Evolutionary conservation across 441 rosid species (phyloP), one percentile per base, ranked within the genome.

Genomic region (Erodium moschatum): DNA sequence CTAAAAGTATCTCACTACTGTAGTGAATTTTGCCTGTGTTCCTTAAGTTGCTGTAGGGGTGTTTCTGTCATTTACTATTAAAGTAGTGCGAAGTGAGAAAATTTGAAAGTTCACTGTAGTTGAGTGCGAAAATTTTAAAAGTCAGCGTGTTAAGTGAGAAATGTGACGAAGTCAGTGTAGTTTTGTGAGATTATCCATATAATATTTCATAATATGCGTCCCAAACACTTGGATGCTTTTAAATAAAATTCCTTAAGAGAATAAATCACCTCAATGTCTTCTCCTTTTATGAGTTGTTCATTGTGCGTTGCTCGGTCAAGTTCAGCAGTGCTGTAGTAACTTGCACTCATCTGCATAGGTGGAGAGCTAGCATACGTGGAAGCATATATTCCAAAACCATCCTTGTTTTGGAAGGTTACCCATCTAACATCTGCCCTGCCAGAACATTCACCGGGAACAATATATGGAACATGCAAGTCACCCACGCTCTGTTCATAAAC

Each of bases 371-470:
- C 92, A 67, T 83, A 89, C 13, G 70, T 74, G 40, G 99, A 94
- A 65, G 94, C 96, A 69, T 88, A 94, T 64, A 94, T 77, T 74
- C 99, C 99, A 61, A 78, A 69, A 21, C 93, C 93, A 58, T 89
- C 89, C 63, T 80, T 82, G 83, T 89, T 77, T 79, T 69, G 81
- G 71, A 89, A 89, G 42, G 92, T 85, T 56, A 84, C 91, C 97
- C 99, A 94, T 73, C 97, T 87, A 73, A 94, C 91, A 86, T 94
- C 97, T 67, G 97, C 87, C 75, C 94, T 87, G 35, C 97, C 99
- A 1, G 87, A 86, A 61, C 85, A 83, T 81, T 94, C 97, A 69
- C 87, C 92, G 21, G 97, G 97, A 71, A 86, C 94, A 66, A 85
- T 87, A 71, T 94, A 94, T 69, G 99, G 97, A 54, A 94, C 97